phyloP scores from a whole-genome alignment of 2,329 filamentous ascomycete species.

The Exophiala xenobiotica region DNA sequence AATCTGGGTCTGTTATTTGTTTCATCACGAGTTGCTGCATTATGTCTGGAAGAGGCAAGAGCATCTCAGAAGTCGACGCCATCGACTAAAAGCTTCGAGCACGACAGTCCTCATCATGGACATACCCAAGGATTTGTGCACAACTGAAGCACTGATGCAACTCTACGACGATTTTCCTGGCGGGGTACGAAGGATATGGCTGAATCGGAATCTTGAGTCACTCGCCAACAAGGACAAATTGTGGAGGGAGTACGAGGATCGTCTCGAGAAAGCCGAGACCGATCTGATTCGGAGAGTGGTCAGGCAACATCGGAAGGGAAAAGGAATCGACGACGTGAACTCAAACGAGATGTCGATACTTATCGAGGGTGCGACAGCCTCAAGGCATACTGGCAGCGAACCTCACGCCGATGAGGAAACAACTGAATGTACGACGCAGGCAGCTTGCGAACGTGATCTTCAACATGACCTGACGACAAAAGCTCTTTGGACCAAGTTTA shows the following conservation, averaged over 20 bases:
- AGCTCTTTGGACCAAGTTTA: conserved; percentile 30
- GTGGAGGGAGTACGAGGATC: conserved; percentile 31
- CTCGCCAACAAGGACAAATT: conserved; percentile 32
- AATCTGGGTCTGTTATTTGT: conserved; percentile 34
- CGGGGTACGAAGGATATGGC: conserved; percentile 35
- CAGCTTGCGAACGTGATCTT: conserved; percentile 17
- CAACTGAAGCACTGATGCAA: conserved; percentile 31
- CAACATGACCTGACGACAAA: conserved; percentile 20
- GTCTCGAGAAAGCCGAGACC: conserved; percentile 35
- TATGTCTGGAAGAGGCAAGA: conserved; percentile 34
- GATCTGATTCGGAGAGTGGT: conserved; percentile 27
- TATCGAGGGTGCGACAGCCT: not conserved
- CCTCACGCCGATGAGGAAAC: conserved; percentile 3
- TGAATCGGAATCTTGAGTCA: conserved; percentile 34
- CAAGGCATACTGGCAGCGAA: not conserved
- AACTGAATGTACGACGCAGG: conserved; percentile 6
- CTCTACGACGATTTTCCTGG: conserved; percentile 35
- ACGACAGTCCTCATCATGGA: conserved; percentile 37
- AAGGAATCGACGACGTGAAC: conserved; percentile 5
- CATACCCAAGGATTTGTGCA: conserved; percentile 34
- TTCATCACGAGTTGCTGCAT: conserved; percentile 34
- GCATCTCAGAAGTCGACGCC: conserved; percentile 32
- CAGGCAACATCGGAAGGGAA: conserved; percentile 22
- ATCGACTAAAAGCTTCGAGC: conserved; percentile 34
- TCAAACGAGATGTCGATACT: conserved; percentile 10